Evolutionary conservation across 208 protist species (phyloP).

Genomic region (Wallacemonas rigidus): DNA sequence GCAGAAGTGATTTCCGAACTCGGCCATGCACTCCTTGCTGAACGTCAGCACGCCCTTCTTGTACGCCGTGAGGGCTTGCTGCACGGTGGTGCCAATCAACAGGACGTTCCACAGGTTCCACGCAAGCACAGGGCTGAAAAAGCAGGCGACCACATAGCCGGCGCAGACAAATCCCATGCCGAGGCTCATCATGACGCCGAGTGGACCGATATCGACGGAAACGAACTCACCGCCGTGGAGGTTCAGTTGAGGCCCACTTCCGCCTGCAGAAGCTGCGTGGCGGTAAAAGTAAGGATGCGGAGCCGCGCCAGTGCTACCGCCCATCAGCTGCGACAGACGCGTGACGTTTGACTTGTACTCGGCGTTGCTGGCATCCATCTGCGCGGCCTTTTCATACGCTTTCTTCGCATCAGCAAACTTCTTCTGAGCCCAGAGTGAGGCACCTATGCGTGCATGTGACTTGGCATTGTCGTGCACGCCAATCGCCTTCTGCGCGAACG

Average conservation of each 20-base stretch:
- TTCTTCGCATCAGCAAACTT: conserved; percentile 47
- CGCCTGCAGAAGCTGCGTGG: conserved; percentile 29
- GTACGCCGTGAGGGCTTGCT: conserved; percentile 52
- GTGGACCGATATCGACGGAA: conserved; percentile 26
- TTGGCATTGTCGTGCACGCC: conserved; percentile 64
- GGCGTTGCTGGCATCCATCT: conserved; percentile 50
- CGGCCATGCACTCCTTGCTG: conserved; percentile 39
- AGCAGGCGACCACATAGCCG: conserved; percentile 21
- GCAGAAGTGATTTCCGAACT: conserved; percentile 57
- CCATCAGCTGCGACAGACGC: conserved; percentile 37
- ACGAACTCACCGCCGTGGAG: conserved; percentile 43
- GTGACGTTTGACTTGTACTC: conserved; percentile 39
- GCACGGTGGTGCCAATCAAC: conserved; percentile 41
- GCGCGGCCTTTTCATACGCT: conserved; percentile 53
- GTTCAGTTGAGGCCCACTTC: conserved; percentile 25
- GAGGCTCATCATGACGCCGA: conserved; percentile 33
- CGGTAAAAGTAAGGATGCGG: conserved; percentile 42
- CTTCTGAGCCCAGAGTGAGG: conserved; percentile 59
- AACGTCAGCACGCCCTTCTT: conserved; percentile 37
- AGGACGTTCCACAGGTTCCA: conserved; percentile 38
- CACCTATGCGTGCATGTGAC: conserved; percentile 59
- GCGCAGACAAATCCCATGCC: conserved; percentile 21
- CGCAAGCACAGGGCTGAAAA: conserved; percentile 30
- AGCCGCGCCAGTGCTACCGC: conserved; percentile 25
- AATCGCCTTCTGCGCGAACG: conserved; percentile 61